Percentiles rank a stretch among this genome's conserved stretches.
Conservation (phyloP, 2,329 filamentous ascomycete species). For the Fusarium sp. region DNA sequence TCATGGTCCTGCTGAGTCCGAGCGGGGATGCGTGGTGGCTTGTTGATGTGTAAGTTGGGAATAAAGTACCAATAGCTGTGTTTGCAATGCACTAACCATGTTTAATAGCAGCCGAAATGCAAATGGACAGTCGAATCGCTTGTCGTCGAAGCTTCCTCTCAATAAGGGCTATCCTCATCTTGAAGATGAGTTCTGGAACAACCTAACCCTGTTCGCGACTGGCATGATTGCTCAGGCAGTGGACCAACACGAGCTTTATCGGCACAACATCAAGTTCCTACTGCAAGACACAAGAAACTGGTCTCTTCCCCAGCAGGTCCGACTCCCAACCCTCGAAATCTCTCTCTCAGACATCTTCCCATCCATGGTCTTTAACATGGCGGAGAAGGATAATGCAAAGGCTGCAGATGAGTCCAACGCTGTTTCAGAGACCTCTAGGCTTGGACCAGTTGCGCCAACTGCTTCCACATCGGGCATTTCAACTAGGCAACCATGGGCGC, state of each 20-base stretch:
- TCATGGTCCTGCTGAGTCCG: constrained; percentile 75
- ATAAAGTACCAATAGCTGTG: not conserved
- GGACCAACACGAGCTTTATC: constrained; percentile 59
- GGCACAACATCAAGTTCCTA: constrained; percentile 53
- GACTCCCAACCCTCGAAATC: constrained; percentile 59
- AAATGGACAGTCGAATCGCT: constrained; percentile 39
- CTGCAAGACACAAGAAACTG: constrained; percentile 48
- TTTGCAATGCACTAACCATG: constrained; percentile 26
- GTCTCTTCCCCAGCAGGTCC: constrained; percentile 54
- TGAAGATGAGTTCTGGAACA: constrained; percentile 61
- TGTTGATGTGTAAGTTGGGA: constrained; percentile 64
- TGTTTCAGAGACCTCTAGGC: constrained; percentile 25
- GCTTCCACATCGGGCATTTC: constrained; percentile 27
- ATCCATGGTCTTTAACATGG: constrained; percentile 44
- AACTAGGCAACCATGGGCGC: constrained; percentile 61
- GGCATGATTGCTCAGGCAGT: constrained; percentile 62
- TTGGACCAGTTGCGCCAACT: constrained; percentile 37
- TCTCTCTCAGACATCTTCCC: constrained; percentile 59
- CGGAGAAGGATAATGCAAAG: constrained; percentile 26
- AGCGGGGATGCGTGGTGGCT: constrained; percentile 84
- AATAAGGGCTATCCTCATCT: constrained; percentile 55
- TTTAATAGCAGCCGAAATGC: constrained; percentile 40
- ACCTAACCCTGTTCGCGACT: constrained; percentile 60
- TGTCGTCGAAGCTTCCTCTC: constrained; percentile 55
- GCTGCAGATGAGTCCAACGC: constrained; percentile 3